Evolutionary conservation across 805 yeast genomes (phyloP).

Genomic region (Scheffersomyces coipomensis): DNA sequence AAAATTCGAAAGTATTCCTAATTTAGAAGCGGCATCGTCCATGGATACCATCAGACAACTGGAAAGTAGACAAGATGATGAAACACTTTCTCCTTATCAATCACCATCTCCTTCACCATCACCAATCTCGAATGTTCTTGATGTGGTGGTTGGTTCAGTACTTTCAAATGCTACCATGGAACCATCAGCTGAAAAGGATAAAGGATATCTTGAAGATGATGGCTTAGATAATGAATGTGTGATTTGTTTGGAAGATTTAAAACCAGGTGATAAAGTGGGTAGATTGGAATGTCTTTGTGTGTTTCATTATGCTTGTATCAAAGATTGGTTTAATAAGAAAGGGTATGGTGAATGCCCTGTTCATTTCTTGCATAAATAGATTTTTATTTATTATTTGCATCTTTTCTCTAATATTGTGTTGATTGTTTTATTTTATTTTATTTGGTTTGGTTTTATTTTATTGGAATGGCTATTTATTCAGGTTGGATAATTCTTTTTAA

Average conservation of each 20-base stretch:
- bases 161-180: slow-evolving; percentile 17
- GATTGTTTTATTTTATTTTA: no score
- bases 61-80: background rate
- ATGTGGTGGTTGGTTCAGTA: slow-evolving; percentile 17
- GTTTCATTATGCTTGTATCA: slow-evolving; percentile 88
- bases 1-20: slow-evolving; percentile 29
- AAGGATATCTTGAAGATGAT: slow-evolving; percentile 7
- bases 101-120: background rate
- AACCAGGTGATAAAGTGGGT: slow-evolving; percentile 86
- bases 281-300: slow-evolving; percentile 92
- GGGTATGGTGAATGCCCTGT: slow-evolving; percentile 88
- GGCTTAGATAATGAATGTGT: slow-evolving; percentile 75
- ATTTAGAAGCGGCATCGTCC: slow-evolving; percentile 13
- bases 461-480: no score
- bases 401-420: background rate
- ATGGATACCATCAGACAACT: slow-evolving; percentile 13
- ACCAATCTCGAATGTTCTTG: background rate
- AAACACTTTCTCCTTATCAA: background rate
- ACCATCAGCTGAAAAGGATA: slow-evolving; percentile 11
- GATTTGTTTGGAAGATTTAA: slow-evolving; percentile 87
- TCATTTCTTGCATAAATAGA: slow-evolving; percentile 46
- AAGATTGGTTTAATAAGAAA: slow-evolving; percentile 85
- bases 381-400: slow-evolving; percentile 1
- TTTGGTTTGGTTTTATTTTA: no score
- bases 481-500: no score